Conservation (phyloP, 2,329 filamentous ascomycete species). For the Talaromyces sp. region DNA sequence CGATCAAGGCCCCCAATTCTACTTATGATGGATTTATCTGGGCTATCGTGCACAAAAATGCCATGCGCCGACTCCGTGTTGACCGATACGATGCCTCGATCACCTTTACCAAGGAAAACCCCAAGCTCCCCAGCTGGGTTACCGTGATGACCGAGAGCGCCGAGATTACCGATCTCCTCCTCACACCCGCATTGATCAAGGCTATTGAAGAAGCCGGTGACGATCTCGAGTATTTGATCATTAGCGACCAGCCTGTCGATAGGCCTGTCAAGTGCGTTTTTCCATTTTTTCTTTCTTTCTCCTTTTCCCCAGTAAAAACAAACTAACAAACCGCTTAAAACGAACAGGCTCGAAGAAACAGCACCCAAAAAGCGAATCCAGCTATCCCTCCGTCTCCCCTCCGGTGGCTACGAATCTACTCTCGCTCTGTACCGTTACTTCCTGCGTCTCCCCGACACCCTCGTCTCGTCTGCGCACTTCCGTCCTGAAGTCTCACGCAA, state of each 20-base stretch:
- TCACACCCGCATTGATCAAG: slow-evolving; percentile 81
- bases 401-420: slow-evolving; percentile 61
- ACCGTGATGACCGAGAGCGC: slow-evolving; percentile 97
- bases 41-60: slow-evolving; percentile 90
- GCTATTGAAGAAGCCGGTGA: slow-evolving; percentile 76
- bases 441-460: slow-evolving; percentile 75
- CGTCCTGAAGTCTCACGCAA: slow-evolving; percentile 85
- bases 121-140: slow-evolving; percentile 83
- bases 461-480: slow-evolving; percentile 76
- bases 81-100: slow-evolving; percentile 93
- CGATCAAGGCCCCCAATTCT: slow-evolving; percentile 48
- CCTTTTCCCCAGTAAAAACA: background rate
- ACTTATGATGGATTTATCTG: slow-evolving; percentile 88
- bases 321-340: background rate
- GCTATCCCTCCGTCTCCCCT: slow-evolving; percentile 67
- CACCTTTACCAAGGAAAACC: slow-evolving; percentile 86
- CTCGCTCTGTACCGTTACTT: slow-evolving; percentile 75
- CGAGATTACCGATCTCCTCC: slow-evolving; percentile 81
- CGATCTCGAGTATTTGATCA: slow-evolving; percentile 76
- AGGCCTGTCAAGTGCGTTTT: slow-evolving; percentile 69
- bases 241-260: slow-evolving; percentile 84
- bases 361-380: slow-evolving; percentile 79
- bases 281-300: too few species aligned
- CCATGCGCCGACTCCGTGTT: slow-evolving; percentile 84
- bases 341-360: slow-evolving; percentile 71